Conservation (phyloP, 495 filamentous ascomycete species). For the Jackrogersella multiformis region DNA sequence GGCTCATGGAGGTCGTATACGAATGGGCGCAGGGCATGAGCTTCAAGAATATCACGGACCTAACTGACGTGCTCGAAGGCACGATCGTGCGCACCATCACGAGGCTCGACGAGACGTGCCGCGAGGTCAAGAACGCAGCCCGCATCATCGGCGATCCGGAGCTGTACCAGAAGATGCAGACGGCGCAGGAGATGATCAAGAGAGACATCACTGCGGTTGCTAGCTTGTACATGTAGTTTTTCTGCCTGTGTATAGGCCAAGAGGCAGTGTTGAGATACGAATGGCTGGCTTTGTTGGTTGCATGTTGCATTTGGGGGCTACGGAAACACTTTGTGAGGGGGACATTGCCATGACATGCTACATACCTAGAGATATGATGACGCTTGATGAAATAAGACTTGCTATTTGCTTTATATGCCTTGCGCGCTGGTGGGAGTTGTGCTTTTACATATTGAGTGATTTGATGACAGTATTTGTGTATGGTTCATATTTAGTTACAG, state of each 20-base stretch:
- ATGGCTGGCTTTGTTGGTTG: background rate
- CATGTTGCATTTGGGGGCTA: background rate
- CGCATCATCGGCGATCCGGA: constrained; percentile 95
- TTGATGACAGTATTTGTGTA: too few relatives aligned
- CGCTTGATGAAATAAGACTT: background rate
- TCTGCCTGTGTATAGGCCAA: background rate
- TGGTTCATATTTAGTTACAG: too few relatives aligned
- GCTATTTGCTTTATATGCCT: background rate
- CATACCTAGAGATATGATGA: too few relatives aligned
- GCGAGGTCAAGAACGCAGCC: constrained; percentile 97
- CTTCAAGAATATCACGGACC: constrained; percentile 95
- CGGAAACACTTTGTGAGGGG: background rate
- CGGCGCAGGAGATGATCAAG: constrained; percentile 96
- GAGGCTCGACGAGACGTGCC: constrained; percentile 91
- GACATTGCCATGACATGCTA: background rate
- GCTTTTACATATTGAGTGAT: background rate
- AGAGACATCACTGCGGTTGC: constrained; percentile 92
- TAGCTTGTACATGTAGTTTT: constrained; percentile 76
- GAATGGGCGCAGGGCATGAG: constrained; percentile 98
- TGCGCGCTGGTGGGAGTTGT: background rate
- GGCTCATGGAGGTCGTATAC: constrained; percentile 95
- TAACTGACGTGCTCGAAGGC: constrained; percentile 96
- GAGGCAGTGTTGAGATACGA: background rate
- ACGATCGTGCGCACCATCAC: constrained; percentile 95
- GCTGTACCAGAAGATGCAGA: constrained; percentile 94